Conservation (phyloP, 768 basidiomycete species). For the Podaxis rugospora region DNA sequence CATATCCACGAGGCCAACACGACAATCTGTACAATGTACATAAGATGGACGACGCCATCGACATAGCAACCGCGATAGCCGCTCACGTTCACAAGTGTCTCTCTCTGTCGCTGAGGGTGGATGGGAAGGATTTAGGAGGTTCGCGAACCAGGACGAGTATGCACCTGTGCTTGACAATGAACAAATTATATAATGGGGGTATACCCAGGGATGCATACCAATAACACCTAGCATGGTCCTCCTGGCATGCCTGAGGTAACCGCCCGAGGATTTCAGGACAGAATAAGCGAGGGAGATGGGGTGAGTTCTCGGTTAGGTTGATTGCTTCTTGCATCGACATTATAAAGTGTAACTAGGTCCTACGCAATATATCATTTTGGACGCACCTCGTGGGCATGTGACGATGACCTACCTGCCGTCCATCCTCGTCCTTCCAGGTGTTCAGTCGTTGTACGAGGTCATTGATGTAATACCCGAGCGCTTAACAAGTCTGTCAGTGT, state of each 20-base stretch:
- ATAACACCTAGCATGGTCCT: too few species aligned
- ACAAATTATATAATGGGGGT: too few species aligned
- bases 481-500: too few species aligned
- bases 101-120: too few species aligned
- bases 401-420: slow-evolving; percentile 65
- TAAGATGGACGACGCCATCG: background rate
- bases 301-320: slow-evolving; percentile 41
- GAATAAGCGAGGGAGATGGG: slow-evolving; percentile 55
- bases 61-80: background rate
- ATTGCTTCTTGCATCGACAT: slow-evolving; percentile 87
- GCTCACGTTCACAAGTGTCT: background rate
- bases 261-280: too few species aligned
- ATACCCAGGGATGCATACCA: too few species aligned
- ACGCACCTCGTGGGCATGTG: background rate
- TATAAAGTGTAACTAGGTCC: slow-evolving; percentile 85
- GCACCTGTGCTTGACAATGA: too few species aligned
- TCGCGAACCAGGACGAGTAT: too few species aligned
- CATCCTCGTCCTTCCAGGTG: slow-evolving; percentile 34
- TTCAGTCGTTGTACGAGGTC: slow-evolving; percentile 56
- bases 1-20: too few species aligned
- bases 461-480: slow-evolving; percentile 63
- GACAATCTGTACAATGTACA: too few species aligned
- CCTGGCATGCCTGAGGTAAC: too few species aligned
- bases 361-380: slow-evolving; percentile 22
- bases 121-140: too few species aligned